Evolutionary conservation across 116 monocot species (phyloP), one percentile per base, ranked within the genome.

Genomic region (Zostera marina): DNA sequence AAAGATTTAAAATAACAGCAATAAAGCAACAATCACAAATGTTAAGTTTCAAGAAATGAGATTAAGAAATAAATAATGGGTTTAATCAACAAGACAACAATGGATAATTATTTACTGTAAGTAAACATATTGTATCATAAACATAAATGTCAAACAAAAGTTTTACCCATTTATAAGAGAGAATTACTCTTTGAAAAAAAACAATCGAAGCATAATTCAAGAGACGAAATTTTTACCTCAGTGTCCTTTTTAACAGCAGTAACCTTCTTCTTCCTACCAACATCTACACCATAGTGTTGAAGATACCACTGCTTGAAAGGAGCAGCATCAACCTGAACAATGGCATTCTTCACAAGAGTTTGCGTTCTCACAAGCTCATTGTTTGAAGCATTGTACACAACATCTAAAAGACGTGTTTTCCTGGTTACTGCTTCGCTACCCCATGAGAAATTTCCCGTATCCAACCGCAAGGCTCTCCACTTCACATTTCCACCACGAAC

Each of bases 291-390:
- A 53, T 76, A 76, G 21, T 76, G 71, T 62, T 76, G 70, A 53
- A 70, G 66, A 48, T 76, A 76, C 76, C 76, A 76, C 52, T 70
- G 70, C 76, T 67, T 76, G 66, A 76, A 76, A 0, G 76, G 76
- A 57, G 76, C 70, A 43, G 76, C 76, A 67, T 76, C 76, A 43
- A 76, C 70, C 70, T 76, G 76, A 5, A 71, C 62, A 9, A 76
- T 76, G 14, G 76, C 76, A 11, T 66, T 76, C 70, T 71, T 76
- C 11, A 76, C 70, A 52, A 76, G 76, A 11, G 70, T 76, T 45
- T 76, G 76, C 2, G 76, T 76, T 8, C 76, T 59, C 3, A 76
- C 76, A 46, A 69, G 69, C 55, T 69, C 69, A 17, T 69, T 69
- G 69, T 62, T 69, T 44, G 69, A 69, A 43, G 69, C 69, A 61